Percentiles rank a stretch among this genome's conserved stretches.
Conservation (phyloP, 2,329 filamentous ascomycete species). For the Colletotrichum lini region DNA sequence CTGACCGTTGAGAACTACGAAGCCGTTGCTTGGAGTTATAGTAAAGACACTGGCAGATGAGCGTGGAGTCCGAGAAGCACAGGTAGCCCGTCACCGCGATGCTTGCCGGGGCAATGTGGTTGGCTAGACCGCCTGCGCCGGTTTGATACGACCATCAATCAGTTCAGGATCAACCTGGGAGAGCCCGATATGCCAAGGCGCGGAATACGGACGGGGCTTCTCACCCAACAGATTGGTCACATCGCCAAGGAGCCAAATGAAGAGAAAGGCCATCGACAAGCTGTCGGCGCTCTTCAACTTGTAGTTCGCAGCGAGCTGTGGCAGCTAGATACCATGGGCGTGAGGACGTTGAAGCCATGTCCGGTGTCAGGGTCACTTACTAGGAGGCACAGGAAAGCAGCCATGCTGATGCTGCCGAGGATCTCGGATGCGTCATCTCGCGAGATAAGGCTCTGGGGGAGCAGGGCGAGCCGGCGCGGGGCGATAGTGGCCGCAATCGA, state of each 20-base stretch:
- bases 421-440: constrained; percentile 29
- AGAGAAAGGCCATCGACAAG: constrained; percentile 33
- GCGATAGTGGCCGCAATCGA: neutral
- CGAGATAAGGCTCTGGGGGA: neutral
- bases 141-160: too few species aligned
- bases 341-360: too few species aligned
- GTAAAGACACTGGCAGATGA: constrained; percentile 34
- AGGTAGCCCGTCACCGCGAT: constrained; percentile 26
- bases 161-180: neutral
- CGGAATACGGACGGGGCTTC: neutral
- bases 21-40: constrained; percentile 10
- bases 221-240: constrained; percentile 27
- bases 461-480: neutral
- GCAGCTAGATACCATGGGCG: constrained; percentile 11
- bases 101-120: constrained; percentile 32
- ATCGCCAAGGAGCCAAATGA: constrained; percentile 29
- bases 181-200: neutral
- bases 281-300: constrained; percentile 29
- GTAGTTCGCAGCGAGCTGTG: constrained; percentile 30
- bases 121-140: constrained; percentile 13
- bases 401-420: constrained; percentile 36
- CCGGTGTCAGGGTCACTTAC: neutral
- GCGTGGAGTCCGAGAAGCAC: constrained; percentile 31
- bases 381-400: constrained; percentile 36
- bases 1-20: neutral